Evolutionary conservation across 2,329 filamentous ascomycete species (phyloP).

Genomic region (Curvularia hawaiiensis): DNA sequence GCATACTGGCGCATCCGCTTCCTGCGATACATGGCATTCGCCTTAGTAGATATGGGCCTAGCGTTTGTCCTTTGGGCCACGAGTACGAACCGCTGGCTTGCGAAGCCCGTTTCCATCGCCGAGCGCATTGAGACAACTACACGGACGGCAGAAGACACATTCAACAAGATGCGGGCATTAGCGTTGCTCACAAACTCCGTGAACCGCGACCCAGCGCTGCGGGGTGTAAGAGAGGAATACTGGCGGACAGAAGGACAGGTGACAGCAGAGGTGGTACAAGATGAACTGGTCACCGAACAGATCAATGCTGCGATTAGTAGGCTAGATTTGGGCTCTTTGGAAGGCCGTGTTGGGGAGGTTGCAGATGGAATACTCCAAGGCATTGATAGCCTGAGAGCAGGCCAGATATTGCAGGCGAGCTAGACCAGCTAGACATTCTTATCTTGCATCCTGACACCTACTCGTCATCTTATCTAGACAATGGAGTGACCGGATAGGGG

Average conservation of each 20-base stretch:
- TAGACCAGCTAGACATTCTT: constrained; percentile 2
- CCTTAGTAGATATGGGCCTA: constrained; percentile 66
- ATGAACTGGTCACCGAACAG: constrained; percentile 73
- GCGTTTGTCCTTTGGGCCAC: constrained; percentile 74
- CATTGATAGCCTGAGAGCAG: constrained; percentile 33
- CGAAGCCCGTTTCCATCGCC: constrained; percentile 63
- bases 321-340: constrained; percentile 66
- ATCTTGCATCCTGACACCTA: constrained; percentile 9
- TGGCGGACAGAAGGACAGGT: constrained; percentile 79
- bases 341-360: constrained; percentile 64
- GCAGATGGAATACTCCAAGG: constrained; percentile 44
- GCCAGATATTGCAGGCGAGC: constrained; percentile 12
- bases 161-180: constrained; percentile 72
- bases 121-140: constrained; percentile 69
- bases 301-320: constrained; percentile 70
- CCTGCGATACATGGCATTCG: constrained; percentile 68
- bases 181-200: constrained; percentile 82
- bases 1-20: constrained; percentile 73
- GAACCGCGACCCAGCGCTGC: constrained; percentile 72
- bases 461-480: constrained; percentile 10
- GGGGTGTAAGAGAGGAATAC: constrained; percentile 70
- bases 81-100: constrained; percentile 79
- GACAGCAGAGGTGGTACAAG: constrained; percentile 78
- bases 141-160: constrained; percentile 62
- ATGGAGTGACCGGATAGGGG: constrained; percentile 30